Evolutionary conservation across 306 rosid species (phyloP), one percentile per base, ranked within the genome.

Genomic region (Acacia acuminata): DNA sequence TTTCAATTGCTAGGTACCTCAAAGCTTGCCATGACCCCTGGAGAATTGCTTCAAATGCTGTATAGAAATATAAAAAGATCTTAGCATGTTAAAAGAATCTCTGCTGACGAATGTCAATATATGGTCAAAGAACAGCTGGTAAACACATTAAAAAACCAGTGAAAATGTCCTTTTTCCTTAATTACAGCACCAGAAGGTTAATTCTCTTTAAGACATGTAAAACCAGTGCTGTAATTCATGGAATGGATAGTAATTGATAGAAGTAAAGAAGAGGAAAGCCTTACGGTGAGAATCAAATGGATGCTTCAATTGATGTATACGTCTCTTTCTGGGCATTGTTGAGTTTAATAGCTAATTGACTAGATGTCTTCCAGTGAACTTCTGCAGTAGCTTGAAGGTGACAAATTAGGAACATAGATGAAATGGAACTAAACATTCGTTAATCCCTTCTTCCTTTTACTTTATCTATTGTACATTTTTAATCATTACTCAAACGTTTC

Each of bases 21-120:
- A 86, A 84, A 15, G 88, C 70, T 85, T 85, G 82, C 97, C 94
- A 92, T 43, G 97, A 86, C 36, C 94, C 92, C 78, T 44, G 55
- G 40, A 80, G 85, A 50, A 83, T 72, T 77, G 90, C 92, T 85
- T 92, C 97, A 71, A 92, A 92, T 10, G 90, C 97, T 90, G 74
- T 70, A 75, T 74, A 82, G 73, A 71, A 58, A 8, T 72, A 50
- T 36, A 7, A 13, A 32, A 75, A 40, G 24, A 63, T 56, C 75
- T 77, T 75, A 67, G 43, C 20, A 32, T 71, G 34, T 24, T 51
- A 56, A 19, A 9, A 48, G 56, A 67, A 65, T 81, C 22, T 17
- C 19, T 1, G 8, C 2, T 5, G 47, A 32, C 6, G 8, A 80
- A 45, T 58, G 16, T 5, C 1, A n/a, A 20, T 20, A 34, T 20